phyloP scores from a whole-genome alignment of 805 yeast genomes.

The Yarrowia sp. region DNA sequence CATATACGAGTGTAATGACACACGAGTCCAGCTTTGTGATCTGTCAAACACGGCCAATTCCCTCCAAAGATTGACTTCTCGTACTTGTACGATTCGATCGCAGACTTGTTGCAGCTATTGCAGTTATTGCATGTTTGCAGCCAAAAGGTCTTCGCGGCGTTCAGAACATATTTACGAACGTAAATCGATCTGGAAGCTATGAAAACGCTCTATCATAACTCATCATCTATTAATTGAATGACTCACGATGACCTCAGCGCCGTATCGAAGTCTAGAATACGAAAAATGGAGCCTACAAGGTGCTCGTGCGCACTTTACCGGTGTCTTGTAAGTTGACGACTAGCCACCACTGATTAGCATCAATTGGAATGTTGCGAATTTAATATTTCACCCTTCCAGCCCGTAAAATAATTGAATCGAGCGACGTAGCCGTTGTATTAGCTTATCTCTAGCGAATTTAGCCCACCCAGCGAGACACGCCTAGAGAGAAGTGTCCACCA shows the following conservation, averaged over 20 bases:
- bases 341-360: neutral
- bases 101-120: no score
- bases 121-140: neutral
- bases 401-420: neutral
- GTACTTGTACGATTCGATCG: no score
- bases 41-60: no score
- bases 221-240: neutral
- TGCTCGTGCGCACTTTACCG: neutral
- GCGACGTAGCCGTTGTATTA: neutral
- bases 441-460: neutral
- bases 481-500: neutral
- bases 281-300: neutral
- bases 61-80: no score
- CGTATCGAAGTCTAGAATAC: neutral
- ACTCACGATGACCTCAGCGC: neutral
- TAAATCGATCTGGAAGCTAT: neutral
- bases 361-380: neutral
- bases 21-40: no score
- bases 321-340: neutral
- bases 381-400: neutral
- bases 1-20: neutral
- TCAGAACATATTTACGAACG: no score
- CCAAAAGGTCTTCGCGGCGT: neutral
- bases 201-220: constrained; percentile 1
- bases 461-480: neutral